A percentile compares a stretch with the other conserved stretches of the same genome.
These are phyloP conservation scores for Forsythia suspensa DNA, from an alignment of 257 asterid species.

Conservation along the genomic window DNA sequence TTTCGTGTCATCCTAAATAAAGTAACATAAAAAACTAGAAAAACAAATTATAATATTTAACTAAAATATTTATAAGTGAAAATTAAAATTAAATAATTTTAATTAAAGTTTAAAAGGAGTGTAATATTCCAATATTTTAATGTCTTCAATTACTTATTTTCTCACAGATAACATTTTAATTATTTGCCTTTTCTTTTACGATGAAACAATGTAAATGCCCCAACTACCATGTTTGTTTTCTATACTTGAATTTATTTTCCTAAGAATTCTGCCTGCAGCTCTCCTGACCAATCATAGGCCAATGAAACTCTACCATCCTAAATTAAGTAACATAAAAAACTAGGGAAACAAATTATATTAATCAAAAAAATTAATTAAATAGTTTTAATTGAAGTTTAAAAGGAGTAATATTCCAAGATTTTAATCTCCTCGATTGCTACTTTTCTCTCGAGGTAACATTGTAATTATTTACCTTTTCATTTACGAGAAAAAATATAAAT, in stretches of 20 bases:
- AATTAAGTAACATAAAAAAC: background rate
- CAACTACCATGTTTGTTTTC: slow-evolving; percentile 22
- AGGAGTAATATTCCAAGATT: no score
- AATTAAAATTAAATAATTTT: no score
- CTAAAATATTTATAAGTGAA: no score
- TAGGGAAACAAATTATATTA: no score
- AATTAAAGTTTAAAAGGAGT: background rate
- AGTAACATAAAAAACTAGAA: background rate
- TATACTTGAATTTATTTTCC: background rate
- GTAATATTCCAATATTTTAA: slow-evolving; percentile 6
- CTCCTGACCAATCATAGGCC: no score
- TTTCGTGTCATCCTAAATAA: background rate
- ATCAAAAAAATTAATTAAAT: no score
- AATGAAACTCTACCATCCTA: background rate
- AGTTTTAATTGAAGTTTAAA: no score
- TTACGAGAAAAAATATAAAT: no score
- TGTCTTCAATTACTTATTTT: slow-evolving; percentile 5
- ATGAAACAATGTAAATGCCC: slow-evolving; percentile 9
- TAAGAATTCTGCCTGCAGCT: background rate
- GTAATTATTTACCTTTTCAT: no score
- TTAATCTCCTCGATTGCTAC: no score
- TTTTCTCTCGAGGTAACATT: no score
- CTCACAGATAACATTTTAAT: slow-evolving; percentile 22
- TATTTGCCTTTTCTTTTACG: slow-evolving; percentile 25
- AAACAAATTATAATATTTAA: no score